Base-by-base conservation (phyloP, 257 asterid species). In the Nyctanthes arbortristis region DNA sequence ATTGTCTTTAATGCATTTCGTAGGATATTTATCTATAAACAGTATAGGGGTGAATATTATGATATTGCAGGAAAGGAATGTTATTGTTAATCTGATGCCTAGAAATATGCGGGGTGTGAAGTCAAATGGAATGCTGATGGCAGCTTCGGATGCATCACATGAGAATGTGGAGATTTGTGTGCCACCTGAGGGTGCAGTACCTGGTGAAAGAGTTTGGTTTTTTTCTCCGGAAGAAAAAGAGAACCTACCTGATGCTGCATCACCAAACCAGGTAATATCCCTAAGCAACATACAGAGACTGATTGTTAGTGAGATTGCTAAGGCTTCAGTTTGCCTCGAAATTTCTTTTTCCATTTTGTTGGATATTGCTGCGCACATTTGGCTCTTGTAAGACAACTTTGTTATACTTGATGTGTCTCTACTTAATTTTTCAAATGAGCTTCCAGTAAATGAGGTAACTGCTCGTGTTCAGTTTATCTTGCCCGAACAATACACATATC, bases 51-150 rank as follows among this genome's bases (percentile, higher is more conserved):
- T 25, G 29, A 52, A 52, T 30, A 29, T 40, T 58, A 47, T 58
- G 36, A 58, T 68, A 73, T 33, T 72, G 82, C 90, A 93, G 97
- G 92, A 86, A 52, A 80, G 80, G 78, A 71, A 73, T 70, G 97
- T 93, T 22, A 78, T 93, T 67, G 96, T 93, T 18, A 93, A 93
- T 84, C 84, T 93, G 65, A 93, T 90, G 89, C 87, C 97, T n/a
- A 83, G 98, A 79, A 93, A 93, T 71, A 93, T 93, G 98, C 94
- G 98, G 0, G 97, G 98, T 28, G 92, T 90, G 57, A 93, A 87
- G 78, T 93, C 97, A 27, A 72, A 20, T 40, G 97, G 98, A 67
- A 93, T 93, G 98, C 75, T 93, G 87, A 85, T 93, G 97, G 97
- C 98, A 33, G 98, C 96, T 72, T 93, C 98, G 45, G 96, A 89